Percentiles rank a stretch among this genome's conserved stretches.
These are phyloP conservation scores for Populus ilicifolia DNA, from an alignment of 345 rosid genomes.

Conservation along the genomic window DNA sequence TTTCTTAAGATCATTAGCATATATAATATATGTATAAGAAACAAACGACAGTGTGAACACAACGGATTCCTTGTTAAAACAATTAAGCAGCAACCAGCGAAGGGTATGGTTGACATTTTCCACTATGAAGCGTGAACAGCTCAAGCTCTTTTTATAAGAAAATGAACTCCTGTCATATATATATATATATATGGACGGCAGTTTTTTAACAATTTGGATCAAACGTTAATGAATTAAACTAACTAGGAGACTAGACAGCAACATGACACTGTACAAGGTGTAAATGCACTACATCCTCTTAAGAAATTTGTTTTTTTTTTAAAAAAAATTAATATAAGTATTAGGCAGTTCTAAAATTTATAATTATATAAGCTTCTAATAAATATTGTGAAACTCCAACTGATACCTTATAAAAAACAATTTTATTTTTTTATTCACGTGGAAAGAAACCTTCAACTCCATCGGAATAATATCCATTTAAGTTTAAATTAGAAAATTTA, in stretches of 20 bases:
- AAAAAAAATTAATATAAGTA: too few species aligned
- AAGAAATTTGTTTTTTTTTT: background rate
- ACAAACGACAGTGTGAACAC: background rate
- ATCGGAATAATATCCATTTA: background rate
- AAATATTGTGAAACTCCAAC: too few species aligned
- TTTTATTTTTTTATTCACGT: background rate
- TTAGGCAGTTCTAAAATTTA: fast-evolving
- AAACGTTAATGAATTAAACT: background rate
- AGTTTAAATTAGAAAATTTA: background rate
- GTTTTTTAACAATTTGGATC: background rate
- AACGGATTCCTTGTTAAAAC: background rate
- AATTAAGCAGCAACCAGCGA: background rate
- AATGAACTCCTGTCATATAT: background rate
- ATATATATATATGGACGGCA: background rate
- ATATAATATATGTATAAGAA: background rate
- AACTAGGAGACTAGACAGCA: background rate
- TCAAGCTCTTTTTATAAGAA: background rate
- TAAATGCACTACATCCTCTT: background rate
- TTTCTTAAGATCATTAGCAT: background rate
- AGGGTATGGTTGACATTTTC: background rate
- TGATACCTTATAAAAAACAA: too few species aligned
- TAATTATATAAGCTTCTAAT: too few species aligned
- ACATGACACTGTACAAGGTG: background rate
- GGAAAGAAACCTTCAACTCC: background rate
- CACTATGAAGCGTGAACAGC: background rate